phyloP scores from a whole-genome alignment of 225 moss, liverwort and hornwort species.

The Neckera pumila region DNA sequence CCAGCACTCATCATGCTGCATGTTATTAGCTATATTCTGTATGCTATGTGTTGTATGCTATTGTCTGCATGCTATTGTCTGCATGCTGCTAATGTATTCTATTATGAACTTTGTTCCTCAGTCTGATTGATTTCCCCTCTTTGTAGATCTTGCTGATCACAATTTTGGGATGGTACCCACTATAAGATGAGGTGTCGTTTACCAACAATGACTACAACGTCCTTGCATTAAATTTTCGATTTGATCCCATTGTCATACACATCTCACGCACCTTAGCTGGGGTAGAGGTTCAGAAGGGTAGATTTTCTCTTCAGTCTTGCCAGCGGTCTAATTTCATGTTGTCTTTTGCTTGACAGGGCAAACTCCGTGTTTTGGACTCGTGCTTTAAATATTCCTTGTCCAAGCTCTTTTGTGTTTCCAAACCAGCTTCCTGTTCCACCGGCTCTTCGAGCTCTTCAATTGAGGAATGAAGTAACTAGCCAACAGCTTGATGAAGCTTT shows the following conservation, averaged over 20 bases:
- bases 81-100: background rate
- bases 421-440: slow-evolving; percentile 27
- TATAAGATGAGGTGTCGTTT: background rate
- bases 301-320: background rate
- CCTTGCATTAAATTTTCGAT: background rate
- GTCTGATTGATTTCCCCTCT: background rate
- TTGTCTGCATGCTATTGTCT: background rate
- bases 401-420: slow-evolving; percentile 66
- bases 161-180: background rate
- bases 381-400: slow-evolving; percentile 83
- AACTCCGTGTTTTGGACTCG: slow-evolving; percentile 92
- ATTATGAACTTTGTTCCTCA: background rate
- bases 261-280: no score
- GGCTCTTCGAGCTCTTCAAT: slow-evolving; percentile 12
- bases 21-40: background rate
- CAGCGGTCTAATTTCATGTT: background rate
- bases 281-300: background rate
- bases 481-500: background rate
- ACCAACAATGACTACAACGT: background rate
- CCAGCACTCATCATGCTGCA: background rate
- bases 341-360: slow-evolving; percentile 55
- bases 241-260: background rate
- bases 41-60: background rate
- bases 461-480: background rate
- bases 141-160: background rate